Evolutionary conservation across 305 asterid species (phyloP).

Genomic region (Rubia occidens): DNA sequence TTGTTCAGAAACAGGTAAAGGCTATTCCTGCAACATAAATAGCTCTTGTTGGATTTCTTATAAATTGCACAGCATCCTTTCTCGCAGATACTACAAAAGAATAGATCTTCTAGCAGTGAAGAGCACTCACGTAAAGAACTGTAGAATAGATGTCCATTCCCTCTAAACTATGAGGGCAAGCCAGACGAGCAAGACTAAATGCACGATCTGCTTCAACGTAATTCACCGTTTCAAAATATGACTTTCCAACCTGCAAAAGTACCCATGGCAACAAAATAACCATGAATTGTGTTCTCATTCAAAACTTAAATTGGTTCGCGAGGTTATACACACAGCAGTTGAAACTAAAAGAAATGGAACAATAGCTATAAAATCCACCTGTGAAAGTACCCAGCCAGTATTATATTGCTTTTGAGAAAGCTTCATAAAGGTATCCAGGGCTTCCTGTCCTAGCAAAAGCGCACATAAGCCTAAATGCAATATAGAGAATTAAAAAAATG

Average conservation of each 20-base stretch:
- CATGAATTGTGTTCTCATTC: slow-evolving; percentile 19
- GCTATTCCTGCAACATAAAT: not conserved
- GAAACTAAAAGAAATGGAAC: slow-evolving; percentile 4
- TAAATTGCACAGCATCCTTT: slow-evolving; percentile 10
- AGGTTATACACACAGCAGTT: slow-evolving; percentile 1
- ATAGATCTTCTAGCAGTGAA: slow-evolving; percentile 14
- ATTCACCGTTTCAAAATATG: slow-evolving; percentile 83
- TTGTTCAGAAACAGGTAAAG: not conserved
- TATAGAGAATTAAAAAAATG: not conserved
- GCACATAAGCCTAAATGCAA: slow-evolving; percentile 12
- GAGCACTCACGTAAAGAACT: slow-evolving; percentile 73
- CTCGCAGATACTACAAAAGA: slow-evolving; percentile 9
- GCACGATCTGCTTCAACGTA: slow-evolving; percentile 91
- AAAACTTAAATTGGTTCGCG: not conserved
- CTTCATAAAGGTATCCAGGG: slow-evolving; percentile 55
- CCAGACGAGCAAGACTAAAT: slow-evolving; percentile 73
- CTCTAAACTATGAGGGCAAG: slow-evolving; percentile 74
- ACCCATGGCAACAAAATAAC: not conserved
- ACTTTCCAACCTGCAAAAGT: slow-evolving; percentile 68
- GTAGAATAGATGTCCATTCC: slow-evolving; percentile 93
- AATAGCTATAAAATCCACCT: slow-evolving; percentile 36
- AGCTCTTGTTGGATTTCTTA: not conserved
- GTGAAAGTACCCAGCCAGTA: slow-evolving; percentile 97
- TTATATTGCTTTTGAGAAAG: slow-evolving; percentile 87
- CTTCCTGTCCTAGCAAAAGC: slow-evolving; percentile 56